Evolutionary conservation across 768 basidiomycete species (phyloP).

Genomic region (Mycena latifolia): DNA sequence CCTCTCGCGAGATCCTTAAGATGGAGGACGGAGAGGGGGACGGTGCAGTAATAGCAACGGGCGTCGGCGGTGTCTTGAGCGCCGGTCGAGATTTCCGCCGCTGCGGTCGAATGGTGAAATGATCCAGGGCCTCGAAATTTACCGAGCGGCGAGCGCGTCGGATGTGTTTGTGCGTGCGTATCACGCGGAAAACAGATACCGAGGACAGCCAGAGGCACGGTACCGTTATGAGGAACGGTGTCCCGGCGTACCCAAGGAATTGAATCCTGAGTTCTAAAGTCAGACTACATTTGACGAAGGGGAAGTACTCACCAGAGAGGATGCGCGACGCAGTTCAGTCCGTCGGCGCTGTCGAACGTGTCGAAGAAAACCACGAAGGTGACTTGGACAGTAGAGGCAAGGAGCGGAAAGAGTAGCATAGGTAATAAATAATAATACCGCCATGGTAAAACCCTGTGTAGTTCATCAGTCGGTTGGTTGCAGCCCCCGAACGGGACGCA

Average conservation of each 20-base stretch:
- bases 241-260: slow-evolving; percentile 25
- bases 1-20: neutral
- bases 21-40: slow-evolving; percentile 13
- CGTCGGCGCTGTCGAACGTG: slow-evolving; percentile 27
- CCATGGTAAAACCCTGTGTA: slow-evolving; percentile 22
- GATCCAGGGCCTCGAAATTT: slow-evolving; percentile 16
- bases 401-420: slow-evolving; percentile 32
- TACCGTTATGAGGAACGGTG: slow-evolving; percentile 30
- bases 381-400: slow-evolving; percentile 29
- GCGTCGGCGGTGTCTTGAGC: slow-evolving; percentile 11
- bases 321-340: slow-evolving; percentile 17
- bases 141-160: slow-evolving; percentile 34
- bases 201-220: slow-evolving; percentile 28
- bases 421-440: slow-evolving; percentile 30
- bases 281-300: neutral
- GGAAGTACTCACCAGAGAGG: slow-evolving; percentile 26
- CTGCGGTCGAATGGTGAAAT: slow-evolving; percentile 21
- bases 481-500: neutral
- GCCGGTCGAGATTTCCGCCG: slow-evolving; percentile 11
- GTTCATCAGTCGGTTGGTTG: neutral
- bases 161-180: slow-evolving; percentile 30
- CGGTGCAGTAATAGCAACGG: slow-evolving; percentile 23
- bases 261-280: slow-evolving; percentile 16
- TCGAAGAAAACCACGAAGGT: slow-evolving; percentile 30
- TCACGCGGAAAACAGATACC: slow-evolving; percentile 17